Conservation (phyloP, 2,329 filamentous ascomycete species). For the Aspergillus fijiensis region DNA sequence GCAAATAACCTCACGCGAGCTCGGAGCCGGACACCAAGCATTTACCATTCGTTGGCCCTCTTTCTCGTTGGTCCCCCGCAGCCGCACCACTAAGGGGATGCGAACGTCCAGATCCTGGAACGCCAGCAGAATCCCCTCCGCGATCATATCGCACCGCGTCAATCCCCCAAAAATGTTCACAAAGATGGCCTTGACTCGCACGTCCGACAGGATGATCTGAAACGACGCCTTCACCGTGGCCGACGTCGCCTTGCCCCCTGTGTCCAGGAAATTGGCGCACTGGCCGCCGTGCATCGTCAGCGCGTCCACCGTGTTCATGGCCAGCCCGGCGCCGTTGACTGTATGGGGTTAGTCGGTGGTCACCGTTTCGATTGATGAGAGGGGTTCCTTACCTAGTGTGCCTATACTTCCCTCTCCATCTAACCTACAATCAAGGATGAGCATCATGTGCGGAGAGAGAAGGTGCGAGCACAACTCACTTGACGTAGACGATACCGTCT, state of each 20-base stretch:
- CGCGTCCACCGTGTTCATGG: conserved; percentile 88
- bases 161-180: conserved; percentile 71
- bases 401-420: conserved; percentile 65
- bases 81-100: conserved; percentile 74
- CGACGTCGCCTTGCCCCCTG: conserved; percentile 81
- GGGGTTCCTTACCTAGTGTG: conserved; percentile 56
- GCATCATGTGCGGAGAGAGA: too few species aligned
- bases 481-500: conserved; percentile 77
- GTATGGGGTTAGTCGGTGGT: conserved; percentile 13
- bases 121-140: conserved; percentile 69
- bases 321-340: conserved; percentile 85
- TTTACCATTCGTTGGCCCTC: conserved; percentile 64
- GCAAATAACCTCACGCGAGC: neutral
- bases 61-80: conserved; percentile 73
- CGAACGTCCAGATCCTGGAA: conserved; percentile 66
- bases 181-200: conserved; percentile 69
- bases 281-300: conserved; percentile 65
- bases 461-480: conserved; percentile 37
- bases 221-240: conserved; percentile 78
- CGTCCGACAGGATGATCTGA: conserved; percentile 68
- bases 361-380: neutral
- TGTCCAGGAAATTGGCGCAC: conserved; percentile 84
- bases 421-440: conserved; percentile 28
- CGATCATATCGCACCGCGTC: conserved; percentile 79
- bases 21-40: conserved; percentile 9